Base-by-base conservation (phyloP, 352 stramenopile genomes). In the Globisporangium radiosum region DNA sequence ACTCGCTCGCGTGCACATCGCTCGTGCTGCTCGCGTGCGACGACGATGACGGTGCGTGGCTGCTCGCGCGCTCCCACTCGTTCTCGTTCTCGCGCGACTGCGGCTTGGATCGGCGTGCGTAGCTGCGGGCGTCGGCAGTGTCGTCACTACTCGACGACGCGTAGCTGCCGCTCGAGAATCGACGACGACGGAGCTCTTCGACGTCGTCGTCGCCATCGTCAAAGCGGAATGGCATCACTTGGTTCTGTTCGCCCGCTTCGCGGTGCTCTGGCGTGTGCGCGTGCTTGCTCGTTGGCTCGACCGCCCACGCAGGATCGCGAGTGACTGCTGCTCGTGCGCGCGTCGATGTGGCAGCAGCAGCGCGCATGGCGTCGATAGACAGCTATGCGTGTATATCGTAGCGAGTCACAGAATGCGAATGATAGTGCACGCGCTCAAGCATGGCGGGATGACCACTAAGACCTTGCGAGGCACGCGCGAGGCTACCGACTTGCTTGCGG, bases 181-280 rank as follows among this genome's bases (percentile, higher is more conserved):
- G 68, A 11, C 70, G 68, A 0, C 60, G 70, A 0, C 68, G 61
- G 38, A 78, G 73, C 55, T 75, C 70, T 57, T 71, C 68, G 44
- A 74, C 58, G 45, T 82, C 71, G 10, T 71, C 68, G 0, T 73
- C 75, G 25, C 71, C 74, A 7, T 75, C 70, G 53, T 86, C 78
- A 25, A 85, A 37, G 3, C 70, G 59, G 57, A 88, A 90, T 6
- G 75, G 77, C 7, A 82, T 61, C 33, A 90, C 80, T 47, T 90
- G 77, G 63, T 85, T 87, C 52, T 81, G 66, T n/a, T 76, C 66
- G 9, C 72, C 69, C 9, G 60, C 56, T 43, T 55, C 33, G 33
- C 54, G 15, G 42, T 15, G 45, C 59, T 40, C 19, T 57, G 47
- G 14, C 19, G 51, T 9, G 5, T 37, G 7, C 3, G 39, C 3